Base-by-base conservation (phyloP, 1,284 basidiomycete species). In the Heterobasidion annosum region DNA sequence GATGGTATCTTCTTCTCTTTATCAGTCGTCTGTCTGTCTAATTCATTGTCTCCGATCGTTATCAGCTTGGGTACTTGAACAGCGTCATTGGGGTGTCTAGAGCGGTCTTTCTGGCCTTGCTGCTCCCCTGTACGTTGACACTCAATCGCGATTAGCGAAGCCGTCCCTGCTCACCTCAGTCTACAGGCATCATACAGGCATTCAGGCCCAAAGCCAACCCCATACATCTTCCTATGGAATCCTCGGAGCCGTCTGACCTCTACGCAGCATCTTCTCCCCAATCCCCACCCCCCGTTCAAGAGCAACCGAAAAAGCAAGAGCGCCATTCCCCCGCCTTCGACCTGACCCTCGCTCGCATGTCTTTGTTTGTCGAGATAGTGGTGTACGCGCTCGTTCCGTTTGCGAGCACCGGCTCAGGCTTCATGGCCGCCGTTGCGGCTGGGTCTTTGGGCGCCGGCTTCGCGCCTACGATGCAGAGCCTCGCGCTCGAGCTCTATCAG, bases 401-500 rank as follows among this genome's bases (percentile, higher is more conserved):
- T 3, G 56, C 74, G 40, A 77, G 89, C 70, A 71, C 70, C 1
- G 15, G 70, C 3, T 25, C 25, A 2, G 52, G 71, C 34, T 91
- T 83, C 67, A 75, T 75, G 8, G 49, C 71, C 8, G 70, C 68
- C 32, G 73, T 73, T 15, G 63, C 79, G 46, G 7, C 83, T 4
- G 68, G 70, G 33, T 67, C 82, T 32, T 69, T 87, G 46, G 81
- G 79, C 1, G 64, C 73, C 1, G 88, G 85, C 2, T 83, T 83
- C 56, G 65, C 64, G 25, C 88, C 89, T 8, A 82, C 85, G 0
- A 56, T 79, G 1, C 84, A 89, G 60, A 82, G 82, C 46, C 73
- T 87, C 44, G 80, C 85, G 2, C 66, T 91, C 42, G 77, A 82
- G 42, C 65, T 90, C 49, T 85, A 84, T 61, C 67, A 70, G 33